phyloP scores from a whole-genome alignment of 805 yeast genomes.

The Suhomyces tanzawaensis region DNA sequence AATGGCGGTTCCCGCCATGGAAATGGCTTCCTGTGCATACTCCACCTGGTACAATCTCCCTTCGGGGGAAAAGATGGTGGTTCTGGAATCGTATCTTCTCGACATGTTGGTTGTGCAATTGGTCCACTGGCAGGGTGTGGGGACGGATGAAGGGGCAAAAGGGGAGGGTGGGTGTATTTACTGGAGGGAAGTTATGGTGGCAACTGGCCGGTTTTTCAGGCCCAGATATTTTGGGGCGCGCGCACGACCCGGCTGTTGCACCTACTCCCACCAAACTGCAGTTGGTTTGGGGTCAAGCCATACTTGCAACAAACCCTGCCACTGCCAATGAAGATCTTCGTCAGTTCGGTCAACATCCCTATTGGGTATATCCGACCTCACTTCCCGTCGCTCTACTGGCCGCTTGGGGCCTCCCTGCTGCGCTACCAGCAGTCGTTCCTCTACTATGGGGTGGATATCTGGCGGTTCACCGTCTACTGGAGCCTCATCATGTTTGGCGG shows the following conservation, averaged over 20 bases:
- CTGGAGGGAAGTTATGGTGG: background rate
- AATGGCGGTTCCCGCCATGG: conserved; percentile 80
- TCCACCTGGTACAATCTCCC: conserved; percentile 97
- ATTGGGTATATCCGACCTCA: conserved; percentile 76
- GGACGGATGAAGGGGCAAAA: conserved; percentile 3
- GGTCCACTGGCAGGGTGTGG: too few relatives aligned
- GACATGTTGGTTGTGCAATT: conserved; percentile 50
- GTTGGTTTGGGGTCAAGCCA: background rate
- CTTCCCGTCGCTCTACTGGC: conserved; percentile 84
- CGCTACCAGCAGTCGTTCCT: conserved; percentile 52
- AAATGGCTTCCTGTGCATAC: conserved; percentile 89
- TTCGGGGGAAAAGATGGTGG: conserved; percentile 98
- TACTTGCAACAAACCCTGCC: background rate
- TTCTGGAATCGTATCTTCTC: conserved; percentile 98
- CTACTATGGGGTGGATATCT: conserved; percentile 69
- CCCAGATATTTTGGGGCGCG: background rate
- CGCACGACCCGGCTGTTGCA: conserved; percentile 3
- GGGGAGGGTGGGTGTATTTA: conserved; percentile 1
- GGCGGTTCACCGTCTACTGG: conserved; percentile 85
- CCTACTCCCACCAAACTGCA: too few relatives aligned
- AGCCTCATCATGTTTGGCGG: conserved; percentile 62
- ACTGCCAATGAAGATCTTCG: conserved; percentile 23
- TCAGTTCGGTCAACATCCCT: conserved; percentile 58
- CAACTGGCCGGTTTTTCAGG: background rate
- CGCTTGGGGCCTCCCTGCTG: conserved; percentile 42